A percentile compares a stretch with the other conserved stretches of the same genome.
phyloP scores from a whole-genome alignment of 164 flowering plant genomes.

The Cinnamomum micranthum region DNA sequence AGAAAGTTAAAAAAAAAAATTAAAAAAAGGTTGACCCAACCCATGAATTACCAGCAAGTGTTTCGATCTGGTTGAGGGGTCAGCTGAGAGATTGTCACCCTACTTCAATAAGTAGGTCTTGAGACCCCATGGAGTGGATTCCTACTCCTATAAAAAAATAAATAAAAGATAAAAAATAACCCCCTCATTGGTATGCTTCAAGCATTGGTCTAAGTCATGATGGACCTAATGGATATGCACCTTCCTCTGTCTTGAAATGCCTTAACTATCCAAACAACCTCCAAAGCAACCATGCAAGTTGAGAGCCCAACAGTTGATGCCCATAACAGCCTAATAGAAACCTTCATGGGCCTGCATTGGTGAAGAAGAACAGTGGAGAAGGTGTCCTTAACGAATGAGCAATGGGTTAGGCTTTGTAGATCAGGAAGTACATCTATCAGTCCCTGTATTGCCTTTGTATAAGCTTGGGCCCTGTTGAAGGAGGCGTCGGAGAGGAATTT shows the following conservation, averaged over 20 bases:
- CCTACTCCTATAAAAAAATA: neutral
- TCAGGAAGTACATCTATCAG: constrained; percentile 42
- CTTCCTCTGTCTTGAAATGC: constrained; percentile 33
- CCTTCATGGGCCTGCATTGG: constrained; percentile 55
- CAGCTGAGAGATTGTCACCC: too few species aligned
- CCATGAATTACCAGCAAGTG: too few species aligned
- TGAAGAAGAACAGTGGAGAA: constrained; percentile 26
- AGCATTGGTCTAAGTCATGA: constrained; percentile 9
- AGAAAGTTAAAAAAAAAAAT: too few species aligned
- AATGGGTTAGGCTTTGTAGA: constrained; percentile 33
- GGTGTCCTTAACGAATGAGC: constrained; percentile 33
- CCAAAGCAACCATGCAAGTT: constrained; percentile 31
- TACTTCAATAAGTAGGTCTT: neutral
- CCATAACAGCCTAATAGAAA: constrained; percentile 43
- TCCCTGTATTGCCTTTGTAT: constrained; percentile 30
- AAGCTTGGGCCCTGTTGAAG: constrained; percentile 34
- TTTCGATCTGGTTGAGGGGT: too few species aligned
- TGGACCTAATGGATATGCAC: constrained; percentile 20
- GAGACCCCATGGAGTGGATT: neutral
- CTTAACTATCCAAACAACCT: constrained; percentile 33
- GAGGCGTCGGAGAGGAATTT: constrained; percentile 32
- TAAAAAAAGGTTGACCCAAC: too few species aligned
- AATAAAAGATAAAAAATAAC: neutral
- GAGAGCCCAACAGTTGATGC: constrained; percentile 38
- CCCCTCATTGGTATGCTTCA: neutral